Base-by-base conservation (phyloP, 495 filamentous ascomycete species). In the Lophiotrema nucula region DNA sequence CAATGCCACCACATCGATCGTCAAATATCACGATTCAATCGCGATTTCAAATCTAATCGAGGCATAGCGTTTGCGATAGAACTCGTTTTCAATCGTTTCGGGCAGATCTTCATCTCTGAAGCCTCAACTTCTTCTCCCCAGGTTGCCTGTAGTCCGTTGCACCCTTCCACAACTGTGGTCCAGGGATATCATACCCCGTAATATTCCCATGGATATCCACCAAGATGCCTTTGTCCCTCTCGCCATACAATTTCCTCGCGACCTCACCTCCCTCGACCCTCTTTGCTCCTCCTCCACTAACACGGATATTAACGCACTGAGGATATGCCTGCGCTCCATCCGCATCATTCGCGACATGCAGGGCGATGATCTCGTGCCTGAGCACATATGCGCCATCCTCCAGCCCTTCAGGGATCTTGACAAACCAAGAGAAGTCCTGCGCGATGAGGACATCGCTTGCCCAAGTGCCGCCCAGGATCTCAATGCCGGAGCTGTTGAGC, bases 291-390 rank as follows among this genome's bases (percentile, higher is more conserved):
- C n/a, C 21, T n/a, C 51, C 51, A 0, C 47, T 55, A 35, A 61
- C 31, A 18, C 37, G 47, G 25, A 61, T 49, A 41, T 66, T 66
- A 10, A 66, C 8, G 47, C 62, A 66, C 31, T 56, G 53, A 2
- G 62, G 62, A 27, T 66, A 66, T 27, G 35, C 48, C 47, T 66
- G 62, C 1, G 62, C 62, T 1, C 62, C 62, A 26, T 65, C 47
- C 15, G 13, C 39, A 0, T 39, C 19, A n/a, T 16, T 31, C 1
- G 57, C 62, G 15, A 25, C 47, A 23, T 66, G 62, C 10, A 66
- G 47, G 3, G 62, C 57, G 28, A 66, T 66, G 64, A 91, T 86
- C 72, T 92, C 88, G 69, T 90, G 86, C 24, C 88, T 85, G 42
- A 92, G 75, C 54, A 66, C 62, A 35, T 66, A 66, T 8, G 46